phyloP scores from a whole-genome alignment of 1,284 basidiomycete genomes.

The Afroboletus lepidellus region DNA sequence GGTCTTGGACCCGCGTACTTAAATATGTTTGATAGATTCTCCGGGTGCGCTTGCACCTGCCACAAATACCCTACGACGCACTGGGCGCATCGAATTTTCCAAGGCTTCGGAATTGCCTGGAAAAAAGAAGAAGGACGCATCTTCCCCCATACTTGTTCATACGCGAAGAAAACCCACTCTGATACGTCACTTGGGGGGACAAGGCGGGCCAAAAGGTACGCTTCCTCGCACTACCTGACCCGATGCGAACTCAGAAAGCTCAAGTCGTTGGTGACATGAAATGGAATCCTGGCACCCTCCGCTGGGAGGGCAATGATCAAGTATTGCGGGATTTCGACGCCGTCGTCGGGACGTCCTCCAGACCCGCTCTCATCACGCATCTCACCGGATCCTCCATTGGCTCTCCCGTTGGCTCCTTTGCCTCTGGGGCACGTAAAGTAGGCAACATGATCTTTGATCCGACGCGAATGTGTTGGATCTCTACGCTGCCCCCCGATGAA shows the following conservation, averaged over 20 bases:
- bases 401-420: conserved; percentile 76
- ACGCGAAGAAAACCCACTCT: conserved; percentile 75
- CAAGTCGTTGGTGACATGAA: conserved; percentile 92
- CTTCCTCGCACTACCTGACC: conserved; percentile 12
- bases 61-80: conserved; percentile 43
- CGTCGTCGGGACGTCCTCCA: conserved; percentile 74
- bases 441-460: conserved; percentile 99
- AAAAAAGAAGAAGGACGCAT: conserved; percentile 55
- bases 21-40: conserved; percentile 20
- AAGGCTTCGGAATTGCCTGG: conserved; percentile 38
- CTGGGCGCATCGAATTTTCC: conserved; percentile 44
- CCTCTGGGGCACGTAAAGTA: conserved; percentile 78
- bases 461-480: conserved; percentile 91
- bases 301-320: conserved; percentile 97
- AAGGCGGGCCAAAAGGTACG: conserved; percentile 74
- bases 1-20: background rate
- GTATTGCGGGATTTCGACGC: conserved; percentile 88
- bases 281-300: conserved; percentile 86
- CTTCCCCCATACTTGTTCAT: conserved; percentile 42
- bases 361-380: conserved; percentile 95
- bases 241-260: conserved; percentile 17
- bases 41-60: conserved; percentile 30
- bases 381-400: conserved; percentile 79
- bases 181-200: conserved; percentile 81
- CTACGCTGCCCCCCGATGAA: conserved; percentile 78